Base-by-base conservation (phyloP, 2,329 filamentous ascomycete genomes). In the Stemphylium vesicarium region DNA sequence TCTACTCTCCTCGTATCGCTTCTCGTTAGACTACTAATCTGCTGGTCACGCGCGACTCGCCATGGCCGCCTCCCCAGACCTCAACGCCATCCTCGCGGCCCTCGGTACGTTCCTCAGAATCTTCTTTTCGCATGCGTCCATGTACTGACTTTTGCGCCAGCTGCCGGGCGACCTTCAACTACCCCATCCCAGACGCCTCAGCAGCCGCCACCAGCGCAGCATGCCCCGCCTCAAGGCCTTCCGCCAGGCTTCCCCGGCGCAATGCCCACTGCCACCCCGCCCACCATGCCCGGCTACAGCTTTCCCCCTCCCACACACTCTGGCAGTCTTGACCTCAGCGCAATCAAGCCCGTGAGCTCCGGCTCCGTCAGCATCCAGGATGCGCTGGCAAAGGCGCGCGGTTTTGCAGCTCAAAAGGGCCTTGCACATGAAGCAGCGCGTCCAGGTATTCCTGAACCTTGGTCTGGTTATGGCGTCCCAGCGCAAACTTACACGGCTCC, bases 281-380 rank as follows among this genome's bases (percentile, higher is more conserved):
- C 80, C 42, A 70, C 69, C 33, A 70, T 75, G 8, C 67, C 76
- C 31, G 74, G 75, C 53, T 85, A 81, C 66, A 72, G 76, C 26
- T 78, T 89, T 26, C 89, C 89, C 3, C 87, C 87, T 63, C 90
- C 90, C 2, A 85, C 88, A 5, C 84, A 83, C 51, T 90, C 89
- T 55, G 91, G 91, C 45, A 92, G 85, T 65, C 81, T 96, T 59
- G 91, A 96, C 71, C 78, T 96, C 47, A 93, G 88, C 76, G 83
- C 85, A 50, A 91, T 95, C 71, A 89, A 90, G 68, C 91, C 92
- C 4, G 84, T 89, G 50, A 91, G 84, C 72, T 90, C 90, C 26
- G 92, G 92, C 54, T 91, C 89, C 16, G 88, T 96, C 65, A 94
- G 88, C 75, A 88, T 96, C 61, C 85, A 89, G 54, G 91, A 96